phyloP scores from a whole-genome alignment of 2,329 filamentous ascomycete genomes.

The Ophiostoma pallidulum region DNA sequence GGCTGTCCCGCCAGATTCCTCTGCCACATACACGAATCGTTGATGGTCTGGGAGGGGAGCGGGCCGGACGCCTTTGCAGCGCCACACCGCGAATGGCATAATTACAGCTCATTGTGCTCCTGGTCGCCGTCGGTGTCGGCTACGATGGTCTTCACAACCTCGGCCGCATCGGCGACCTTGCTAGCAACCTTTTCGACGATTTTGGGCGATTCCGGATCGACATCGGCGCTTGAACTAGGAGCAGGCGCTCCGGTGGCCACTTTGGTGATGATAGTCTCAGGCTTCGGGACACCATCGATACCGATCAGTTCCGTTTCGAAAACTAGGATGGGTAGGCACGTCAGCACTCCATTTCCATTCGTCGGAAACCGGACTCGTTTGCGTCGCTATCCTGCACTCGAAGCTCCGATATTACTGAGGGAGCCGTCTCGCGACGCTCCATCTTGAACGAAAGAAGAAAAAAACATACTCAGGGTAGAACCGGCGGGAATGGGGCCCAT shows the following conservation, averaged over 20 bases:
- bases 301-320: constrained; percentile 65
- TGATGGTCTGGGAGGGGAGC: too few relatives aligned
- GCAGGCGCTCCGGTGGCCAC: constrained; percentile 22
- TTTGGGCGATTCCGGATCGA: constrained; percentile 38
- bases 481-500: constrained; percentile 78
- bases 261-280: constrained; percentile 37
- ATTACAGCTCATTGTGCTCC: constrained; percentile 51
- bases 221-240: constrained; percentile 23
- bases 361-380: too few relatives aligned
- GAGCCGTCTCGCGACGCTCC: too few relatives aligned
- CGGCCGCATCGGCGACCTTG: constrained; percentile 38
- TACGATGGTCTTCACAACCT: constrained; percentile 42
- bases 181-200: constrained; percentile 39
- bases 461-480: constrained; percentile 58
- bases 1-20: too few relatives aligned
- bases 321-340: constrained; percentile 40
- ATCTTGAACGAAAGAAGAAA: background rate
- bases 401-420: too few relatives aligned
- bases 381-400: too few relatives aligned
- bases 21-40: too few relatives aligned
- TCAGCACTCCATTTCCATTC: too few relatives aligned
- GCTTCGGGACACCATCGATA: constrained; percentile 61
- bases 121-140: constrained; percentile 46
- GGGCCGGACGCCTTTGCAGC: too few relatives aligned
- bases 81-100: background rate